Base-by-base conservation (phyloP, 768 basidiomycete species). In the Lactarius pseudohatsudake region DNA sequence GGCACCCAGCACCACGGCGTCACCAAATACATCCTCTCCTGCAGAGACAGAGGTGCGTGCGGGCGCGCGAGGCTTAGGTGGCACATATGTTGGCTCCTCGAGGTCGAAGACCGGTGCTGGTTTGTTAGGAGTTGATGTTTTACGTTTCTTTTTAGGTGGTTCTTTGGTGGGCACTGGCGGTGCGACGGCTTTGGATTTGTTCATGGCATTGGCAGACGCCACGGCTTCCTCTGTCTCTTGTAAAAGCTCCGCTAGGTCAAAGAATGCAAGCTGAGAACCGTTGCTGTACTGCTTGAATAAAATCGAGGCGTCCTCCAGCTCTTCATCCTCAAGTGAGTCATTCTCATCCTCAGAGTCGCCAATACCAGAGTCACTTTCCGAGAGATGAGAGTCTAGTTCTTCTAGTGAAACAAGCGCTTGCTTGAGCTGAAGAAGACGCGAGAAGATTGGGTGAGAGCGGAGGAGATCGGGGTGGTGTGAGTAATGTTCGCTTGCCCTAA, bases 351-450 rank as follows among this genome's bases (percentile, higher is more conserved):
- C 81, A 20, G 81, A 80, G 18, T 81, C 79, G 3, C 83, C 82
- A 3, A 81, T 81, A 54, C 77, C 77, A n/a, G 62, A 38, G 18
- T 70, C 64, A 16, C 54, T 64, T 43, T 79, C 81, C 9, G 77
- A 76, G 20, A 84, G 82, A 50, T 81, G 81, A 66, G 96, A 88
- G 75, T 91, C 90, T n/a, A 96, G 83, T 57, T 88, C 89, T 77
- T 97, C 95, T 59, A 98, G 82, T 15, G 86, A 91, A 32, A 83
- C 76, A 20, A 98, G 81, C 1, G 88, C 86, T 74, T 93, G 87
- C 76, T 96, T 96, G 56, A 98, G 84, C 16, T 86, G 83, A 36
- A 96, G 80, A 3, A 98, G 83, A 11, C 94, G 89, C 36, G 80
- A 77, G 65, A 93, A 81, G 71, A 94, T 86, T 4, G 92, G 90